Base-by-base conservation (phyloP, 1,139 yeast species). In the Debaryomyces nepalensis region DNA sequence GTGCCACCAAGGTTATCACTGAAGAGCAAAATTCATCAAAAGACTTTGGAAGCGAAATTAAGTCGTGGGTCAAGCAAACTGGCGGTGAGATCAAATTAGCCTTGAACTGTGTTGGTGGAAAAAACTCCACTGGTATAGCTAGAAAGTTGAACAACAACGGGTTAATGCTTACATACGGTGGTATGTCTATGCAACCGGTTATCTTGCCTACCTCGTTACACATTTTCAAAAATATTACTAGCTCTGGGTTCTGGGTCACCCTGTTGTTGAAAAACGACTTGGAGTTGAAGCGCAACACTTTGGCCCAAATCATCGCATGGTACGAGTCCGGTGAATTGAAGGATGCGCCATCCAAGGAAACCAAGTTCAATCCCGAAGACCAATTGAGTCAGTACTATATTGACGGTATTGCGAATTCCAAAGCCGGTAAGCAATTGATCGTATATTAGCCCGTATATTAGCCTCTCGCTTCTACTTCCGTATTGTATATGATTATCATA, bases 111-210 rank as follows among this genome's bases (percentile, higher is more conserved):
- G 95, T 93, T 35, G 97, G 99, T 40, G 99, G 99, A 22, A 78
- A 85, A 51, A 84, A 89, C 29, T 79, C 90, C 31, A 75, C 96
- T 1, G 83, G 84, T 33, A 73, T 93, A 52, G 93, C 96, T 6
- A 77, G 97, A 51, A 90, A 90, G 59, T 75, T 93, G 49, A 81
- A 79, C 40, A 59, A 67, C 15, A 75, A 80, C 48, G 88, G 90
- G 22, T 75, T 86, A 49, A 73, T 93, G 74, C 81, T 87, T 55
- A 90, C 99, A 0, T 93, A 93, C 60, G 99, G 99, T 21, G 99
- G 97, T 38, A 93, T 93, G 99, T 88, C 98, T 4, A 83, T 84
- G 73, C 93, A 89, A 66, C 99, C 99, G 2, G 95, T 95, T 19
- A 78, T 81, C 12, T 66, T 93, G 45, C 97, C 98, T 32, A 89